Base-by-base conservation (phyloP, 306 rosid genomes). In the Cucurbita moschata region DNA sequence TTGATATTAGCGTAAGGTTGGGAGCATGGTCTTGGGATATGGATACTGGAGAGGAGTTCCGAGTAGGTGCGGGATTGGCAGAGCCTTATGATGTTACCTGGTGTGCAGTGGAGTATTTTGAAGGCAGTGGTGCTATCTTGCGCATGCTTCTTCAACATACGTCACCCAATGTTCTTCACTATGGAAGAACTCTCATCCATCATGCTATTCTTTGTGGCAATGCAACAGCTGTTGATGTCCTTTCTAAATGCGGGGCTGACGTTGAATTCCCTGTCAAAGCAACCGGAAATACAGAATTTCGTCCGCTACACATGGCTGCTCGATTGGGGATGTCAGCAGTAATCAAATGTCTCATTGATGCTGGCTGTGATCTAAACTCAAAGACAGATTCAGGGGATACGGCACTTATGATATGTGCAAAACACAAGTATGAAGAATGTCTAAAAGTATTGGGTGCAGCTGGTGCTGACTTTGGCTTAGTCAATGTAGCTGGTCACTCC, bases 21-120 rank as follows among this genome's bases (percentile, higher is more conserved):
- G 97, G 98, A 81, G 96, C 97, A 43, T 93, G 98, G 98, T 87
- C 90, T 40, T 93, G 98, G 97, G 98, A 93, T 82, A 80, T 71
- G 72, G 76, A 84, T 40, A 88, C 94, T 0, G 98, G 94, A 50
- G 97, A 93, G 81, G 98, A 93, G 78, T 78, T 86, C 62, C 96
- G 98, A 6, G 98, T 90, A 8, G 98, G 98, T 77, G 98, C 98
- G 38, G 97, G 98, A 51, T 84, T 90, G 30, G 98, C 96, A 40
- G 98, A 93, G 76, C 92, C 97, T 54, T 93, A 88, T 80, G 84
- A 80, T 46, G 78, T 90, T 59, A 71, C 88, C 75, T 93, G 97
- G 97, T 90, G 97, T 79, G 98, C 98, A 19, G 89, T 93, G 71
- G 98, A 93, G 84, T 93, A 90, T 72, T 93, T 93, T 73, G 98